Evolutionary conservation across 2,329 filamentous ascomycete genomes (phyloP).

Genomic region (Aspergillus neotritici): DNA sequence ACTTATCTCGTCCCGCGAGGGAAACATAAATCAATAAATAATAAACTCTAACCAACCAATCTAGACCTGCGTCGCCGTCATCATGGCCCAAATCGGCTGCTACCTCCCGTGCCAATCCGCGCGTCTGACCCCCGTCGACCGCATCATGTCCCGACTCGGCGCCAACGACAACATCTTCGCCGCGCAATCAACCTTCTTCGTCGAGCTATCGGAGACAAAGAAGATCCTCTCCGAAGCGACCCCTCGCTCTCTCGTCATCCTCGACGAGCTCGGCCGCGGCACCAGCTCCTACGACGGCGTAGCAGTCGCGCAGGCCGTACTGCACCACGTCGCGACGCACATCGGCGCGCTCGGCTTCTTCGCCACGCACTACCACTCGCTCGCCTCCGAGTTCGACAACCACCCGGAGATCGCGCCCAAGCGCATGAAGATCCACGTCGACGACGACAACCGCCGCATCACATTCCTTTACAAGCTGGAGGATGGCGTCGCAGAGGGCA

Average conservation of each 20-base stretch:
- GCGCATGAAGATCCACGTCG: conserved; percentile 92
- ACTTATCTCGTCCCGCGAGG: not conserved
- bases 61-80: conserved; percentile 87
- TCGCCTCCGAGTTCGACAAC: conserved; percentile 81
- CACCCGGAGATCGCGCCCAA: conserved; percentile 84
- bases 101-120: conserved; percentile 81
- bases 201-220: conserved; percentile 94
- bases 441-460: conserved; percentile 75
- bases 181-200: conserved; percentile 95
- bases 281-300: conserved; percentile 96
- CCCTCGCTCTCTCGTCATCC: conserved; percentile 86
- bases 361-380: conserved; percentile 92
- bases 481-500: conserved; percentile 87
- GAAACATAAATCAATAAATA: too few species aligned
- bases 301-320: conserved; percentile 88
- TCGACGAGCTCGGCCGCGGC: conserved; percentile 91
- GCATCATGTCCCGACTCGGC: conserved; percentile 96
- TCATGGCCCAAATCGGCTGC: conserved; percentile 95
- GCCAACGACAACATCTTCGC: conserved; percentile 99
- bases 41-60: conserved; percentile 18
- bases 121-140: conserved; percentile 80
- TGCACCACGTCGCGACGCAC: conserved; percentile 92
- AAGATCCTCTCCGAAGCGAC: conserved; percentile 96
- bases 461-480: conserved; percentile 95
- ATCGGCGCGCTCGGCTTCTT: conserved; percentile 95